A percentile compares a stretch with the other conserved stretches of the same genome.
These are phyloP conservation scores for Chrysoporthe deuterocubensis DNA, from an alignment of 2,329 filamentous ascomycete species.

Conservation along the genomic window DNA sequence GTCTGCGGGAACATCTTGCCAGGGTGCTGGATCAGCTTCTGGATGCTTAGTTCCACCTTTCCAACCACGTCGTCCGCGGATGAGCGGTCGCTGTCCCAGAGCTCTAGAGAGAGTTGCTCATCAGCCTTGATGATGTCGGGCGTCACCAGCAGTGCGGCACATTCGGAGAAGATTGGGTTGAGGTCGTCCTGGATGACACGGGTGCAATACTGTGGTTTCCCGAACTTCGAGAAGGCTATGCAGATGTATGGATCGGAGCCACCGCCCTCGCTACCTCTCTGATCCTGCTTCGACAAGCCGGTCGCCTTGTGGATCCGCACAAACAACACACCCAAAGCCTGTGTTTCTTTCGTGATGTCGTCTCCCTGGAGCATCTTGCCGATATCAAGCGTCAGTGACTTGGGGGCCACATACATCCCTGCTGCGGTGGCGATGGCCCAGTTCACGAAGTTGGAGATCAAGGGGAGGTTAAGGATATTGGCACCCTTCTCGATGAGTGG, in stretches of 20 bases:
- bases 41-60: constrained; percentile 90
- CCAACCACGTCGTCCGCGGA: constrained; percentile 95
- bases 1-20: constrained; percentile 91
- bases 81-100: constrained; percentile 94
- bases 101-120: constrained; percentile 88
- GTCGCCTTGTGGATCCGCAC: constrained; percentile 87
- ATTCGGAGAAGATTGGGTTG: constrained; percentile 92
- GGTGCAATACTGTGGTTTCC: constrained; percentile 97
- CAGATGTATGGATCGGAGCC: constrained; percentile 97
- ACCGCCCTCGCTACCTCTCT: constrained; percentile 78
- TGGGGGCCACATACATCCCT: constrained; percentile 91
- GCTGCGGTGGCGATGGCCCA: constrained; percentile 88
- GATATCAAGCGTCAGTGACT: constrained; percentile 90
- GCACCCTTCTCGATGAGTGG: constrained; percentile 91
- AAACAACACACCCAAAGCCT: constrained; percentile 88
- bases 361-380: constrained; percentile 90
- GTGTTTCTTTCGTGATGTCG: constrained; percentile 85
- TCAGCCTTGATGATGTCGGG: constrained; percentile 90
- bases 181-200: constrained; percentile 93
- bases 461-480: constrained; percentile 86
- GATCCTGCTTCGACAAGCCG: constrained; percentile 90
- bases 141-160: constrained; percentile 81
- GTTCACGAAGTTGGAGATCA: constrained; percentile 97
- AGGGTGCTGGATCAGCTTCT: constrained; percentile 92
- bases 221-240: constrained; percentile 92